phyloP scores from a whole-genome alignment of 2,329 filamentous ascomycete species.

The Lachnellula hyalina region DNA sequence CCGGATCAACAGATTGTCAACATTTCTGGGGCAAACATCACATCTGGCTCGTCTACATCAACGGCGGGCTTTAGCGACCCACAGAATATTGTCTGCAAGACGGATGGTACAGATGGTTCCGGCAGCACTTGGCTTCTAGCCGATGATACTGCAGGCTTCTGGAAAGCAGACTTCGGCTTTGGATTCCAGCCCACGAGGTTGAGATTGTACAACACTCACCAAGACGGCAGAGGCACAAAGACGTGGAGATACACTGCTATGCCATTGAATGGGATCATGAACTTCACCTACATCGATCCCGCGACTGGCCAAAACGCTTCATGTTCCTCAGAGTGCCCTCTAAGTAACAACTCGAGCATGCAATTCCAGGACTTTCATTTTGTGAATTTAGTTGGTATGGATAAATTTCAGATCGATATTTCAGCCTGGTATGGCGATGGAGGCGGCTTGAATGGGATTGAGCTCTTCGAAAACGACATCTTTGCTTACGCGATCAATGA shows the following conservation, averaged over 20 bases:
- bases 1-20: conserved; percentile 79
- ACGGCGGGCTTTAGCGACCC: conserved; percentile 67
- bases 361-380: conserved; percentile 87
- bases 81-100: conserved; percentile 76
- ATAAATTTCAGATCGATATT: conserved; percentile 77
- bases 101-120: conserved; percentile 57
- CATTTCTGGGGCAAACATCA: conserved; percentile 70
- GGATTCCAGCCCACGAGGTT: conserved; percentile 83
- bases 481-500: conserved; percentile 77
- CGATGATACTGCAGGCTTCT: conserved; percentile 71
- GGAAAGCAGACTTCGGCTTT: conserved; percentile 78
- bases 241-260: conserved; percentile 82
- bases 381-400: conserved; percentile 84
- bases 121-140: conserved; percentile 78
- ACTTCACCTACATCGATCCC: conserved; percentile 84
- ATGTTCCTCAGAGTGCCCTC: conserved; percentile 81
- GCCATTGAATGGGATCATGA: conserved; percentile 89
- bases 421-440: conserved; percentile 82
- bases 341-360: conserved; percentile 62
- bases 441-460: conserved; percentile 78
- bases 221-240: conserved; percentile 79
- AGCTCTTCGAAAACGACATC: conserved; percentile 82
- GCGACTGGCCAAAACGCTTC: conserved; percentile 58
- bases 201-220: conserved; percentile 80
- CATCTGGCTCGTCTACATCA: conserved; percentile 56